Conservation (phyloP, 2,329 filamentous ascomycete species). For the Cadophora gregata region DNA sequence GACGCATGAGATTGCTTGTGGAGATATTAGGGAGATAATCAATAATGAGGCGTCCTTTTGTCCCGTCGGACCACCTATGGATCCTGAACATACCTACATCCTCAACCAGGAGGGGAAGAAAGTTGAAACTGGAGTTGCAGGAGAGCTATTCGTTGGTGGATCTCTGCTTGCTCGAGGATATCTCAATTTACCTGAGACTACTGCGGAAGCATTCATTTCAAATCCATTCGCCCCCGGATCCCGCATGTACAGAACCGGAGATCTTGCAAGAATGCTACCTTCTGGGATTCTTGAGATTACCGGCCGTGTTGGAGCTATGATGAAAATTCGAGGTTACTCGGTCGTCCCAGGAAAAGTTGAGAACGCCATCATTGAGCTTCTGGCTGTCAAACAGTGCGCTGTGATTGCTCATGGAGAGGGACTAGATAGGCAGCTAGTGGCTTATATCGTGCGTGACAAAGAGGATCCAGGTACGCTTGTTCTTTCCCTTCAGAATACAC, state of each 20-base stretch:
- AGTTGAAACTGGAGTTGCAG: slow-evolving; percentile 66
- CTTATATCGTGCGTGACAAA: slow-evolving; percentile 74
- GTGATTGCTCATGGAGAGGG: slow-evolving; percentile 79
- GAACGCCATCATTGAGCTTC: slow-evolving; percentile 70
- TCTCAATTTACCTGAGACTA: slow-evolving; percentile 79
- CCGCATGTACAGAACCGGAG: slow-evolving; percentile 83
- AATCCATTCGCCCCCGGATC: slow-evolving; percentile 69
- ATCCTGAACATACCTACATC: slow-evolving; percentile 73
- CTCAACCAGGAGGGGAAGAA: slow-evolving; percentile 71
- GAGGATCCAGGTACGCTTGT: slow-evolving; percentile 52
- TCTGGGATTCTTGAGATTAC: slow-evolving; percentile 85
- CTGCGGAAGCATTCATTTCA: slow-evolving; percentile 71
- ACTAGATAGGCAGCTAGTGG: slow-evolving; percentile 75
- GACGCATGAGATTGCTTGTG: slow-evolving; percentile 66
- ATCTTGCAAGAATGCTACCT: slow-evolving; percentile 80
- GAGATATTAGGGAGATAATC: slow-evolving; percentile 73
- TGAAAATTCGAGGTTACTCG: slow-evolving; percentile 86
- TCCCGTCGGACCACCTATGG: slow-evolving; percentile 74
- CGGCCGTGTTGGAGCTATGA: slow-evolving; percentile 85
- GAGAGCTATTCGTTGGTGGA: slow-evolving; percentile 81
- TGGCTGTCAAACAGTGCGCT: slow-evolving; percentile 74
- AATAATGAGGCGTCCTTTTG: slow-evolving; percentile 70
- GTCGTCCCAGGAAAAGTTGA: slow-evolving; percentile 83
- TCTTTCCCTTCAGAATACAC: background rate
- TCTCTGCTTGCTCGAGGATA: slow-evolving; percentile 76